Evolutionary conservation across 2,329 filamentous ascomycete genomes (phyloP).

Genomic region (Sporothrix dimorphospora): DNA sequence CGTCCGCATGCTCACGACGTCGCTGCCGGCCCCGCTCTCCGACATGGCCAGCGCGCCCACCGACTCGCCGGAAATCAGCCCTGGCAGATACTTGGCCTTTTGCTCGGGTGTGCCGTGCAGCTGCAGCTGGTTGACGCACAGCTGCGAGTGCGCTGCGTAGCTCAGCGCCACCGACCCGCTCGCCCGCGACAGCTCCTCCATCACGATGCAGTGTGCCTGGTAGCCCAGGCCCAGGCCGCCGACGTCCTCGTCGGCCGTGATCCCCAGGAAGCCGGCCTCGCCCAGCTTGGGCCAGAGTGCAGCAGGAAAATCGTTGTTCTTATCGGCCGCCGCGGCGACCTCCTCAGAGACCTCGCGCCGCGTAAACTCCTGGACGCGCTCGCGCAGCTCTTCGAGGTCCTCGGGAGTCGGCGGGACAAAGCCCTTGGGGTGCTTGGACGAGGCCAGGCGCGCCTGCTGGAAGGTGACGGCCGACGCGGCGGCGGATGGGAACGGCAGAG

Average conservation of each 20-base stretch:
- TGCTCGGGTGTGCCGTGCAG: slow-evolving; percentile 81
- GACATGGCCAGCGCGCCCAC: slow-evolving; percentile 94
- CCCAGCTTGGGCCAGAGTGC: slow-evolving; percentile 95
- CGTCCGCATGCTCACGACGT: slow-evolving; percentile 95
- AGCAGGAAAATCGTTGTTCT: slow-evolving; percentile 81
- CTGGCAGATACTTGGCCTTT: slow-evolving; percentile 79
- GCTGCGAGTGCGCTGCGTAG: slow-evolving; percentile 93
- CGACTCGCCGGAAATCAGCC: slow-evolving; percentile 75
- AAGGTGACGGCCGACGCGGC: not conserved
- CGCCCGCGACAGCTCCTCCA: slow-evolving; percentile 92
- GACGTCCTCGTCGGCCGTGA: slow-evolving; percentile 90
- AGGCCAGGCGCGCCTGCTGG: slow-evolving; percentile 51
- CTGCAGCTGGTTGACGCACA: slow-evolving; percentile 95
- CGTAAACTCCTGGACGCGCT: slow-evolving; percentile 85
- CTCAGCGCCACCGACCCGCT: slow-evolving; percentile 83
- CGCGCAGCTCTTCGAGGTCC: slow-evolving; percentile 79
- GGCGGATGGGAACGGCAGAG: not conserved
- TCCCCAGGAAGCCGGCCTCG: slow-evolving; percentile 86
- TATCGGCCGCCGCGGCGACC: slow-evolving; percentile 80
- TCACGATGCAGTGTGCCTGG: slow-evolving; percentile 91
- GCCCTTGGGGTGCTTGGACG: slow-evolving; percentile 63
- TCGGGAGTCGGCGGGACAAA: slow-evolving; percentile 70
- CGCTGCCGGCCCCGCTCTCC: slow-evolving; percentile 85
- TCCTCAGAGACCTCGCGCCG: slow-evolving; percentile 84
- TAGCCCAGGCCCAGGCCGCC: slow-evolving; percentile 92